Percentiles rank a stretch among this genome's conserved stretches.
Evolutionary conservation across 148 eudicot genomes (phyloP).

Genomic region (Rhododendron vialii): DNA sequence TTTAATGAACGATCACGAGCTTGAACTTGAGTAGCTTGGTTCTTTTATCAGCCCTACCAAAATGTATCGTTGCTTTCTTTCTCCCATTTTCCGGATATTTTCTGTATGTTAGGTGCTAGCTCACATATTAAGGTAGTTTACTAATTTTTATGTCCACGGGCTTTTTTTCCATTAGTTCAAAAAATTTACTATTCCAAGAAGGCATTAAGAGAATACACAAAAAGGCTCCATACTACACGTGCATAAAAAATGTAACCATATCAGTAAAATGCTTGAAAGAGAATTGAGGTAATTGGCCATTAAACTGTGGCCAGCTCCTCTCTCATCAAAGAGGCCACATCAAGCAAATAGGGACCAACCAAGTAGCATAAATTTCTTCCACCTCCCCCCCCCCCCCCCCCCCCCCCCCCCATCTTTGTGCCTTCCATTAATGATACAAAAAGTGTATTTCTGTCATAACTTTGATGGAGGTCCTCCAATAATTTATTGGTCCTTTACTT

Average conservation of each 20-base stretch:
- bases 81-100: not conserved
- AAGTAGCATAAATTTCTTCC: not conserved
- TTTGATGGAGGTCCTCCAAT: not conserved
- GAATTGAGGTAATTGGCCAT: not conserved
- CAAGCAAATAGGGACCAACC: not conserved
- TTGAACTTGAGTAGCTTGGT: too few species aligned
- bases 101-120: not conserved
- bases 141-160: not conserved
- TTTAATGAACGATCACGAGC: too few species aligned
- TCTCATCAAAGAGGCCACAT: not conserved
- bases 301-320: not conserved
- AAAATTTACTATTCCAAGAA: not conserved
- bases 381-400: not conserved
- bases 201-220: not conserved
- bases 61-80: not conserved
- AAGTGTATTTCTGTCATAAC: not conserved
- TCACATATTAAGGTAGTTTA: not conserved
- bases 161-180: not conserved
- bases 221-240: not conserved
- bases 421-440: not conserved
- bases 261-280: not conserved
- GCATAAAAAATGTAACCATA: not conserved
- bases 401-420: not conserved
- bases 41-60: too few species aligned
- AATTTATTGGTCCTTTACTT: not conserved